phyloP scores from a whole-genome alignment of 768 basidiomycete genomes.

The Pulveroboletus sp. region DNA sequence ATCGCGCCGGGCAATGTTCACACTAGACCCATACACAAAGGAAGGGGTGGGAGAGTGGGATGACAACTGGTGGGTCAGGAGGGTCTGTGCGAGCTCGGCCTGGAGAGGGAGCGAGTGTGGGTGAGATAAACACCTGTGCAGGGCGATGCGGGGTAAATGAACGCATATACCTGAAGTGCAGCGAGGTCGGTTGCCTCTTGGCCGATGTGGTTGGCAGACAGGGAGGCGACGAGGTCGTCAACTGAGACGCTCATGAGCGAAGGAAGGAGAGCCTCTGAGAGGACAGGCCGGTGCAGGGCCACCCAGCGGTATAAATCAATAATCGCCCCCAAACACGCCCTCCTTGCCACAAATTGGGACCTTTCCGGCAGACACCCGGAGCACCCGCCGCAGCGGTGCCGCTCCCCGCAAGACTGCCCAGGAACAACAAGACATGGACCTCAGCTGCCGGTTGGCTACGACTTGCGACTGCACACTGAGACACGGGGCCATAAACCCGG shows the following conservation, averaged over 20 bases:
- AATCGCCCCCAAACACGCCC: constrained; percentile 24
- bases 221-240: constrained; percentile 48
- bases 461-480: not conserved
- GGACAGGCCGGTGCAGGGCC: constrained; percentile 13
- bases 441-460: constrained; percentile 7
- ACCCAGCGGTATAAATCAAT: constrained; percentile 12
- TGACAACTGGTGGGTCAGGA: constrained; percentile 32
- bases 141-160: constrained; percentile 16
- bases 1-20: constrained; percentile 25
- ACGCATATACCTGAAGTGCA: constrained; percentile 38
- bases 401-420: not conserved
- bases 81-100: constrained; percentile 45
- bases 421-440: not conserved
- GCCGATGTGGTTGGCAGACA: constrained; percentile 45
- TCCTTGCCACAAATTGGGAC: constrained; percentile 3
- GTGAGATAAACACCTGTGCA: constrained; percentile 15
- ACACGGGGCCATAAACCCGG: not conserved
- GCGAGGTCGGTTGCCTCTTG: constrained; percentile 51
- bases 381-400: constrained; percentile 1
- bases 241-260: constrained; percentile 43
- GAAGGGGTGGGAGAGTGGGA: constrained; percentile 14
- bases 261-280: not conserved
- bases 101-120: constrained; percentile 12
- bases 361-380: constrained; percentile 8
- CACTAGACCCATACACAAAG: constrained; percentile 19